Percentiles rank a stretch among this genome's conserved stretches.
Evolutionary conservation across 495 filamentous ascomycete species (phyloP).

Genomic region (Daldinia decipiens): DNA sequence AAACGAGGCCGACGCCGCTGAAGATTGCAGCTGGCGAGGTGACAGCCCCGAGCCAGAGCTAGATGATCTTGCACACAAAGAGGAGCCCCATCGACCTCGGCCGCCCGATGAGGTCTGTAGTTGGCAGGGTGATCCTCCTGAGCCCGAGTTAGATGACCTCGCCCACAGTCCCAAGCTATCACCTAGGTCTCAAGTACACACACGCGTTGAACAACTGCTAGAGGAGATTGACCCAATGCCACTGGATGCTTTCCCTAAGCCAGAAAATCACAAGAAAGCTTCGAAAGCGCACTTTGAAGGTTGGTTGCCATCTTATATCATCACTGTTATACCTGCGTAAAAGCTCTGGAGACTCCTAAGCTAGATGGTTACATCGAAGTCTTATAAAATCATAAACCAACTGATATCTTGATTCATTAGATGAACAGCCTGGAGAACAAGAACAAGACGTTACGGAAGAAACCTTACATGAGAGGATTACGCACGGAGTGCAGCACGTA

Average conservation of each 20-base stretch:
- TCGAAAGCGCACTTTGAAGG: constrained; percentile 11
- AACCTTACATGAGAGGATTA: constrained; percentile 19
- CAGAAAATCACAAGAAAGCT: constrained; percentile 8
- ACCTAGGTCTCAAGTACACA: constrained; percentile 23
- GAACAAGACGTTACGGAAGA: constrained; percentile 6
- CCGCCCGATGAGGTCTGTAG: constrained; percentile 29
- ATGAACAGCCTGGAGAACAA: constrained; percentile 3
- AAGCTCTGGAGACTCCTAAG: not conserved
- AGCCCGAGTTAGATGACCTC: constrained; percentile 45
- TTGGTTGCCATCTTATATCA: constrained; percentile 10
- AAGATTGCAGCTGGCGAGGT: constrained; percentile 32
- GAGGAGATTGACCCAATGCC: constrained; percentile 8
- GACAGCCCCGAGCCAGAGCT: constrained; percentile 31
- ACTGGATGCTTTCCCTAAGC: not conserved
- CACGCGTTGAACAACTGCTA: not conserved
- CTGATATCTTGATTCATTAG: constrained; percentile 21
- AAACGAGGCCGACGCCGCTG: constrained; percentile 24
- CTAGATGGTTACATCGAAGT: constrained; percentile 7
- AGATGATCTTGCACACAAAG: constrained; percentile 29
- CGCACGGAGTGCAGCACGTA: constrained; percentile 26
- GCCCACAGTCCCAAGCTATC: constrained; percentile 28
- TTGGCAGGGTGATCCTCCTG: constrained; percentile 44
- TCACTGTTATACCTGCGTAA: not conserved
- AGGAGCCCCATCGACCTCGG: constrained; percentile 1
- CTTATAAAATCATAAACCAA: not conserved